These are phyloP conservation scores for Kuraishia cidri DNA, from an alignment of 805 yeast species.

Conservation along the genomic window DNA sequence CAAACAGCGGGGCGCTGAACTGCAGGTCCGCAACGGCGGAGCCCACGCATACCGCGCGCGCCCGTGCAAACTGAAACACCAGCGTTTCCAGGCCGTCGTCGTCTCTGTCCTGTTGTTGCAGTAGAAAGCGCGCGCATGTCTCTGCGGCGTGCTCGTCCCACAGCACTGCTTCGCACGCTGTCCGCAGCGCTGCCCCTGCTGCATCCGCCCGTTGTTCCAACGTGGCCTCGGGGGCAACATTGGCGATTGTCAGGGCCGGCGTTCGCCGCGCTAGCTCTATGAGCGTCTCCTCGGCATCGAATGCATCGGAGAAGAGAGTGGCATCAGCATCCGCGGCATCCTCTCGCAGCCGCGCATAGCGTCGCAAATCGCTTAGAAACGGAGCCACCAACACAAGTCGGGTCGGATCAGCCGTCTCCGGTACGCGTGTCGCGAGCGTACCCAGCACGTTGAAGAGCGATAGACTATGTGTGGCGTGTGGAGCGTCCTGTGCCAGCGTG, in stretches of 20 bases:
- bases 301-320: constrained; percentile 1
- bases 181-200: no score
- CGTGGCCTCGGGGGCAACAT: constrained; percentile 1
- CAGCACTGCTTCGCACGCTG: no score
- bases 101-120: no score
- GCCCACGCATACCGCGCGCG: not conserved
- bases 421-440: constrained; percentile 1
- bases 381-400: not conserved
- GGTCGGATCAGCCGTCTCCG: constrained; percentile 3
- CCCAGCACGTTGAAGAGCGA: constrained; percentile 3
- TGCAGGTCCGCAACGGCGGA: not conserved
- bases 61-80: not conserved
- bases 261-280: not conserved
- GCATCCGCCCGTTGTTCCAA: no score
- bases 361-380: not conserved
- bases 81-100: no score
- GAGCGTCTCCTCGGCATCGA: constrained; percentile 1
- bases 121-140: not conserved
- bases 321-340: no score
- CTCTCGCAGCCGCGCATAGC: not conserved
- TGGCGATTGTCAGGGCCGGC: not conserved
- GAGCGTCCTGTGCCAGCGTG: not conserved
- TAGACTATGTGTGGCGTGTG: not conserved
- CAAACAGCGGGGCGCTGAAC: no score
- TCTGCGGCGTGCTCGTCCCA: not conserved